Conservation (phyloP, 768 basidiomycete species). For the Suillus subluteus region DNA sequence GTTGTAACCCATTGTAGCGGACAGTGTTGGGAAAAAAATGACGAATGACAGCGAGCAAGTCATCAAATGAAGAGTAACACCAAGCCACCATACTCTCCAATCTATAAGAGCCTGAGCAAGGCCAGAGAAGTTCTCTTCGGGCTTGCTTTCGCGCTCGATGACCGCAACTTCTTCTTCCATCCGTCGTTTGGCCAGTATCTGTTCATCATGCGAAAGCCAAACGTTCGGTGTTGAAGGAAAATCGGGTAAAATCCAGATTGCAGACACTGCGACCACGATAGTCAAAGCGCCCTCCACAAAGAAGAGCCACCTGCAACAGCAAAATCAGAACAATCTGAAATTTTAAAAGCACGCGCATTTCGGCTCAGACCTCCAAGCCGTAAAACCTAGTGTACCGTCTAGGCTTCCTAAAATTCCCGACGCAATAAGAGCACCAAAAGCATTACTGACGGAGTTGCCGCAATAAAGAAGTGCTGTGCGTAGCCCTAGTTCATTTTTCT, state of each 20-base stretch:
- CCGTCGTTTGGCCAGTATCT: slow-evolving; percentile 54
- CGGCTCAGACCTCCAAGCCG: slow-evolving; percentile 68
- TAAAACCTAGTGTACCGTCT: slow-evolving; percentile 64
- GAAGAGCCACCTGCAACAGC: slow-evolving; percentile 62
- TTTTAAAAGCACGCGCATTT: neutral
- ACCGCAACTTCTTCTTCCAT: slow-evolving; percentile 65
- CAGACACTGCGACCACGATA: slow-evolving; percentile 49
- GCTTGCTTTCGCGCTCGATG: slow-evolving; percentile 48
- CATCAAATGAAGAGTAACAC: slow-evolving; percentile 60
- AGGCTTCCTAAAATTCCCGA: slow-evolving; percentile 73
- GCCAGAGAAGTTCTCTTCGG: slow-evolving; percentile 41
- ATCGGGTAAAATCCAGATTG: slow-evolving; percentile 71
- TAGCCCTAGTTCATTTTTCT: slow-evolving; percentile 64
- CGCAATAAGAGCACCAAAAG: slow-evolving; percentile 77
- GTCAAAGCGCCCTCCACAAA: slow-evolving; percentile 65
- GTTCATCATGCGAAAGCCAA: slow-evolving; percentile 64
- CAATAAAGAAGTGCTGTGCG: slow-evolving; percentile 68
- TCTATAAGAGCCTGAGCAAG: slow-evolving; percentile 63
- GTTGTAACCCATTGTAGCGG: slow-evolving; percentile 68
- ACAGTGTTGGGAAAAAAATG: slow-evolving; percentile 78
- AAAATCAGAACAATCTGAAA: neutral
- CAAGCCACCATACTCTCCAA: slow-evolving; percentile 83
- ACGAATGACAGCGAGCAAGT: slow-evolving; percentile 66
- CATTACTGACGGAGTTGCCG: slow-evolving; percentile 76
- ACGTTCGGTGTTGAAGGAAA: slow-evolving; percentile 61